Base-by-base conservation (phyloP, 2,329 filamentous ascomycete genomes). In the Talaromyces pinophilus region DNA sequence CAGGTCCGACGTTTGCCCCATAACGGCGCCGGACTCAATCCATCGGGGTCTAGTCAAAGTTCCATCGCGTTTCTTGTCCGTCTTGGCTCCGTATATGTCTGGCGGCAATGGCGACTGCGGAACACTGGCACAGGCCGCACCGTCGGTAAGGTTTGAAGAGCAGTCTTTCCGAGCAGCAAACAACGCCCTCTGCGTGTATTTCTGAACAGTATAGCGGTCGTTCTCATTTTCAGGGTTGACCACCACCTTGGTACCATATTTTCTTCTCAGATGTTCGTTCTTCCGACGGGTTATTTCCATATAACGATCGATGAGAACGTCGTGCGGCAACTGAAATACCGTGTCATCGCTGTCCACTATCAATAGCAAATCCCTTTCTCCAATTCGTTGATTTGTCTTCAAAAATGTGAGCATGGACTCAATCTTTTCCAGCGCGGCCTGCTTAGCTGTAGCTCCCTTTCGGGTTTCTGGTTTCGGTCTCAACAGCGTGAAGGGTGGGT, bases 321-420 rank as follows among this genome's bases (percentile, higher is more conserved):
- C 84, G 2, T 86, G 84, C 0, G 88, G 87, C 2, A 91, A 79
- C 73, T 91, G 89, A 67, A 90, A 86, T 78, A 87, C 87, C 1
- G 87, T 81, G 67, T 90, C 87, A 73, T 86, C 84, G 1, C 85
- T 87, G 72, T 91, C 88, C 5, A 88, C 82, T 57, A 90, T 81
- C 66, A 90, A 76, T 7, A 90, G 83, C 33, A 92, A 76, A 72
- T 91, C 89, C 22, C 86, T 80, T 65, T 88, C 81, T 28, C 81
- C 78, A 19, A 85, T 80, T n/a, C 81, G 73, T 42, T 80, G 81
- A 35, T 77, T 78, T 59, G 81, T 78, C 13, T 80, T 77, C 33
- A 88, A 75, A 65, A 84, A 86, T 8, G 81, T 75, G 64, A 82
- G 74, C 35, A 84, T 80, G 2, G 79, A 80, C 7, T 76, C 75